Conservation (phyloP, 2,329 filamentous ascomycete genomes). For the Akanthomyces lecanii region DNA sequence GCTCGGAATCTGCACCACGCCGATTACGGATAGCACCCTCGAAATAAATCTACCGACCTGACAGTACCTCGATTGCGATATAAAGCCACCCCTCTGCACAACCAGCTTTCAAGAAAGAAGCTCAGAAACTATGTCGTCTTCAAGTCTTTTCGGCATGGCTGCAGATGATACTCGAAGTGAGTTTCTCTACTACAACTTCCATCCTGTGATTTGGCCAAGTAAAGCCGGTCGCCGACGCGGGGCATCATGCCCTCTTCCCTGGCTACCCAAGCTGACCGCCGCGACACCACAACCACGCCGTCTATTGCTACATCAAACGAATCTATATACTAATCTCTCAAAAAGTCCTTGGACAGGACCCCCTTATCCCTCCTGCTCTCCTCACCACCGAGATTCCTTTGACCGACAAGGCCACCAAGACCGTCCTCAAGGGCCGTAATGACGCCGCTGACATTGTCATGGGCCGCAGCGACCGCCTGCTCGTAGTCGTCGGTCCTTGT, state of each 20-base stretch:
- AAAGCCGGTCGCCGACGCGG: not conserved
- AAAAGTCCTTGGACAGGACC: slow-evolving; percentile 87
- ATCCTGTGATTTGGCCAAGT: not conserved
- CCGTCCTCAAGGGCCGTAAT: slow-evolving; percentile 66
- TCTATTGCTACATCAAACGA: not conserved
- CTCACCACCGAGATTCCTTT: slow-evolving; percentile 82
- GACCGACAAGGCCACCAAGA: slow-evolving; percentile 56
- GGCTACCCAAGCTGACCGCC: not conserved
- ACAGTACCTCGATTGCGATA: slow-evolving; percentile 5
- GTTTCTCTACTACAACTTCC: slow-evolving; percentile 19
- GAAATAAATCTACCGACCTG: slow-evolving; percentile 5
- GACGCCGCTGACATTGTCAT: slow-evolving; percentile 72
- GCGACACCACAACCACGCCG: not conserved
- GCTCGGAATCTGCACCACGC: slow-evolving; percentile 9
- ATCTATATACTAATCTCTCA: not conserved
- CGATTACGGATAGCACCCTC: slow-evolving; percentile 12
- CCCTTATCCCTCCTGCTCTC: slow-evolving; percentile 82
- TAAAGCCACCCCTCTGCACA: not conserved
- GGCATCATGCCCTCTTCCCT: not conserved
- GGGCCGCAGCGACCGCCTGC: slow-evolving; percentile 75
- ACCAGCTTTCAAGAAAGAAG: not conserved
- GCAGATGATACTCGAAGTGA: slow-evolving; percentile 44
- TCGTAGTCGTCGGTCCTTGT: slow-evolving; percentile 93
- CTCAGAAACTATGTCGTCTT: slow-evolving; percentile 32
- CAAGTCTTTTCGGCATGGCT: slow-evolving; percentile 37